Evolutionary conservation across 2,329 filamentous ascomycete genomes (phyloP).

Genomic region (Sclerotinia trifoliorum): DNA sequence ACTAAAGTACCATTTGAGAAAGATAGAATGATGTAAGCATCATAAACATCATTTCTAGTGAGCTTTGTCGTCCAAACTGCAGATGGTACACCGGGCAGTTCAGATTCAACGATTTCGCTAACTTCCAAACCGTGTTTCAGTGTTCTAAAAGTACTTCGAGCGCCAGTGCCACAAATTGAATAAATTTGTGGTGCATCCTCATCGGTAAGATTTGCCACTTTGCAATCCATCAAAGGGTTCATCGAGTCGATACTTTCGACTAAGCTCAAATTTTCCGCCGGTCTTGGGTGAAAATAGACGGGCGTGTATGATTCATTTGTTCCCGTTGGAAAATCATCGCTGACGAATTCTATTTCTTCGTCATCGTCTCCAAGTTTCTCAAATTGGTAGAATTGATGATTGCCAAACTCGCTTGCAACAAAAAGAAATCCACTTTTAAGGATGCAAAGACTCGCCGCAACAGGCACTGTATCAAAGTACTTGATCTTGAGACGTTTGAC

Average conservation of each 20-base stretch:
- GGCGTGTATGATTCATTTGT: constrained; percentile 69
- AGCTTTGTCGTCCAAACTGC: constrained; percentile 96
- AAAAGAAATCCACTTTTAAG: constrained; percentile 95
- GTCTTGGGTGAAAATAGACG: constrained; percentile 80
- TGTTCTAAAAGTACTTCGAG: constrained; percentile 85
- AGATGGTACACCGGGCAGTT: constrained; percentile 81
- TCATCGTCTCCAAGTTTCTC: constrained; percentile 96
- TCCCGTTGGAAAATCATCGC: constrained; percentile 78
- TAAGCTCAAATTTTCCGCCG: constrained; percentile 76
- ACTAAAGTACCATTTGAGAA: constrained; percentile 89
- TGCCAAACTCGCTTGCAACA: constrained; percentile 86
- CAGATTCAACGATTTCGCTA: constrained; percentile 92
- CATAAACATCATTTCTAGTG: constrained; percentile 75
- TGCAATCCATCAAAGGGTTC: constrained; percentile 88
- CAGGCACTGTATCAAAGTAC: constrained; percentile 94
- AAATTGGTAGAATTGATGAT: constrained; percentile 94
- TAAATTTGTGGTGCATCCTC: constrained; percentile 98
- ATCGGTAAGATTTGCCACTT: constrained; percentile 83
- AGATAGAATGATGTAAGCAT: constrained; percentile 93
- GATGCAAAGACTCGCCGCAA: constrained; percentile 85
- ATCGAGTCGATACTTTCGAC: constrained; percentile 84
- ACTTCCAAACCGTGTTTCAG: constrained; percentile 92
- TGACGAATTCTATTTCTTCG: constrained; percentile 81
- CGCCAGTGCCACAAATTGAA: constrained; percentile 82
- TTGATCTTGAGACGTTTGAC: constrained; percentile 87